Evolutionary conservation across 768 basidiomycete species (phyloP).

Genomic region (Gloeopeniophorella convolvens): DNA sequence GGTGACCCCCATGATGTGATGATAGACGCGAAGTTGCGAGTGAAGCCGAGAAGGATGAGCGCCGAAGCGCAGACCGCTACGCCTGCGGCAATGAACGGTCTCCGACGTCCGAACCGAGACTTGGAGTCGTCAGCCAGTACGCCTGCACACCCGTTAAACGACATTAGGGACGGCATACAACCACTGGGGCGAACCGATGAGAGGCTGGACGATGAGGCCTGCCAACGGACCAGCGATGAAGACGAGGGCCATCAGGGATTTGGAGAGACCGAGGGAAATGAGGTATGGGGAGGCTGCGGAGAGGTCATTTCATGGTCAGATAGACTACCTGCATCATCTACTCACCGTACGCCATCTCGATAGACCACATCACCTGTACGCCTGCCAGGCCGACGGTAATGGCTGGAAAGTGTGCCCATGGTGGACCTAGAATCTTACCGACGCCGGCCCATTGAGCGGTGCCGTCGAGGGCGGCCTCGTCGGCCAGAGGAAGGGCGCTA

Average conservation of each 20-base stretch:
- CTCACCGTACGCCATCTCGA: constrained; percentile 87
- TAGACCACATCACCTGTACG: constrained; percentile 86
- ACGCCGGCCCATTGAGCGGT: constrained; percentile 42
- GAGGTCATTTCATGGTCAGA: neutral
- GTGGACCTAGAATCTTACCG: constrained; percentile 59
- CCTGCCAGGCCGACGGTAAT: constrained; percentile 78
- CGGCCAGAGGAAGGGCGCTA: constrained; percentile 38
- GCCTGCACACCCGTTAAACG: constrained; percentile 25
- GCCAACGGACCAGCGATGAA: constrained; percentile 90
- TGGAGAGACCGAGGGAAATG: constrained; percentile 79
- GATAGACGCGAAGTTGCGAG: constrained; percentile 54
- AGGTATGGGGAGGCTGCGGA: constrained; percentile 75
- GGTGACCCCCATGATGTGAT: constrained; percentile 32
- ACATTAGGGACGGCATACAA: neutral
- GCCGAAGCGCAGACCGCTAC: constrained; percentile 59
- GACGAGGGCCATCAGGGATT: constrained; percentile 82
- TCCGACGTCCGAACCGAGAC: constrained; percentile 74
- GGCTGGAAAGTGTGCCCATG: constrained; percentile 57
- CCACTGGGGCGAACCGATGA: constrained; percentile 53
- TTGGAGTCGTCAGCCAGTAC: constrained; percentile 80
- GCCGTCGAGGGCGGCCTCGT: constrained; percentile 34
- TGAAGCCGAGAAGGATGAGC: constrained; percentile 81
- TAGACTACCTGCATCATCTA: neutral
- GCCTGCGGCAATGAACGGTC: constrained; percentile 80
- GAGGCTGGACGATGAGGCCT: constrained; percentile 85